Evolutionary conservation across 108 stramenopile species (phyloP).

Genomic region (Nannochloropsis gaditana): DNA sequence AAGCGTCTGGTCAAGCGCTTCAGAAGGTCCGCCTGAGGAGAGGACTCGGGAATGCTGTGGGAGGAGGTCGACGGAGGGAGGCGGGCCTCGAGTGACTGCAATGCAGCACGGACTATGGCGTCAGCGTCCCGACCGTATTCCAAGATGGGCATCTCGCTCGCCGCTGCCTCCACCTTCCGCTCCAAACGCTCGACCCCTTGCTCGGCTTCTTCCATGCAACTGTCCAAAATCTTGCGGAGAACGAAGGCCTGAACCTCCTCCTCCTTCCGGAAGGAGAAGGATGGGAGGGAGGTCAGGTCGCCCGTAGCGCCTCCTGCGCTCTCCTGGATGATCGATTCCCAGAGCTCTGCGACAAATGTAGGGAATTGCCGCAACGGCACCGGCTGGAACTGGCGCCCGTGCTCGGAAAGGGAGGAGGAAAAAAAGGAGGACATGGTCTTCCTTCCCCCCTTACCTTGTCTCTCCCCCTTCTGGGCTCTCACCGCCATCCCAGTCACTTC

Average conservation of each 20-base stretch:
- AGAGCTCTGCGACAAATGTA: neutral
- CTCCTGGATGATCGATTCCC: neutral
- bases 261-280: neutral
- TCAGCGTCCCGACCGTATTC: constrained; percentile 8
- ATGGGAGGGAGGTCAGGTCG: neutral
- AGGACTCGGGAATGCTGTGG: neutral
- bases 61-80: neutral
- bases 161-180: neutral
- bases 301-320: neutral
- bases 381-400: neutral
- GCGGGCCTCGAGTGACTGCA: neutral
- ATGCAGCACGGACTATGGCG: neutral
- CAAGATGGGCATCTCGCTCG: neutral
- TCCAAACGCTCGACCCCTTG: neutral
- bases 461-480: neutral
- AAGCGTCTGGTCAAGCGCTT: neutral
- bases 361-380: neutral
- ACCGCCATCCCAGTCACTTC: neutral
- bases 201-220: neutral
- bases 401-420: neutral
- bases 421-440: neutral
- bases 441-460: too few species aligned
- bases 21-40: neutral
- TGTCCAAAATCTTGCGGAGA: neutral
- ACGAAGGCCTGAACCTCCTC: constrained; percentile 2